Base-by-base conservation (phyloP, 208 protist genomes). In the Leishmania lainsoni region DNA sequence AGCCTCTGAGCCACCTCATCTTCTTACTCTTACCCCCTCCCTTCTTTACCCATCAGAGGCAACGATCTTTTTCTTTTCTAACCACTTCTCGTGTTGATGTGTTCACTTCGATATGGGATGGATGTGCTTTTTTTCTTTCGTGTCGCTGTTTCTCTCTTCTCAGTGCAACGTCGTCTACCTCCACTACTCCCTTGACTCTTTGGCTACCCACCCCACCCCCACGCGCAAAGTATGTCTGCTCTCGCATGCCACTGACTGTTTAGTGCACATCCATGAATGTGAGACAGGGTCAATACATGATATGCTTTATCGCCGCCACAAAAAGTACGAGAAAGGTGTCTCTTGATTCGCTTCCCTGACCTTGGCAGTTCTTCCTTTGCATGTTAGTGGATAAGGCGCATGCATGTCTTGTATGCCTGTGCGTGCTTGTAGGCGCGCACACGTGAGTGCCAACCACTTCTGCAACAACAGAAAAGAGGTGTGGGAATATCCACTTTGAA, bases 61-160 rank as follows among this genome's bases (percentile, higher is more conserved):
- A 65, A 52, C 9, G 49, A 14, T 59, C 51, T 54, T 59, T 69
- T 79, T 68, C 52, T 35, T 78, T 75, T 65, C 2, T 81, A 58
- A 51, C 65, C 39, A 48, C 8, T 78, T 75, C 61, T 76, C 10
- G 35, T 75, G 52, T 29, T 48, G 45, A 72, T 35, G 8, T 52
- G 20, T 54, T 3, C 17, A 26, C 10, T 10, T 48, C 45, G 5
- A 5, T 52, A 61, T 81, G 59, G 69, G 22, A 39, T 20, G 51
- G 48, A 66, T 81, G 56, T 80, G 39, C 42, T 16, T 71, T 4
- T 4, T 75, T 5, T 26, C 2, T 56, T 26, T 39, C 20, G 29
- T 45, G 71, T 76, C 20, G 26, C 29, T 59, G 3, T 32, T 59
- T 61, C 70, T 61, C 71, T 76, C 51, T 45, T 61, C n/a, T n/a